Evolutionary conservation across 495 filamentous ascomycete genomes (phyloP), one percentile per base, ranked within the genome.

Genomic region (Neurospora intermedia): DNA sequence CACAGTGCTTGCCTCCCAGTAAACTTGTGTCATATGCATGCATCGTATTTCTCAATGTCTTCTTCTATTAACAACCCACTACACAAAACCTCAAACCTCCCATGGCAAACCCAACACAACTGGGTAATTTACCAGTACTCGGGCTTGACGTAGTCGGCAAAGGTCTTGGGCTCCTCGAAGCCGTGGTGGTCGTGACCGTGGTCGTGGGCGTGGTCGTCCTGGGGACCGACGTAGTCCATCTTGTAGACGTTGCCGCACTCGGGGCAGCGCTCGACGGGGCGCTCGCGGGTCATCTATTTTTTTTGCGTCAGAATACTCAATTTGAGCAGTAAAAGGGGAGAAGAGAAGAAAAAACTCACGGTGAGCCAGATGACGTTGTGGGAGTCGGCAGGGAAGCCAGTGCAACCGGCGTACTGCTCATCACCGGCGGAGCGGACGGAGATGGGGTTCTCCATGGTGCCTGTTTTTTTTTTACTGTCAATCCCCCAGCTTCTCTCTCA

Each of bases 391-490:
- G 96, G 96, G 82, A 77, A 92, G 78, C 96, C 96, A 76, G 96
- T 98, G 90, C 96, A 99, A 80, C 96, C 96, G 80, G 91, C 89
- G 84, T 94, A 97, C 84, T 97, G 94, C 88, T 99, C 96, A 73
- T 97, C 93, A 82, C 96, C 96, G 77, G 91, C 92, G 76, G 92
- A 92, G 82, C 88, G 91, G 81, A 99, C 92, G 38, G 93, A 80
- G 81, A 99, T 94, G 76, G 96, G 96, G 88, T 97, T 86, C 43
- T 93, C 87, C 73, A 97, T 80, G 59, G 96, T 98, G 85, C 94
- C 94, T 96, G 76, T 77, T 46, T 39, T 66, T 69, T 77, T 46
- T 39, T 66, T 59, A 41, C 35, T 38, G 8, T 45, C 39, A 38
- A 38, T 39, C 39, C 73, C 46, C 31, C 18, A 45, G 35, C n/a